A percentile compares a stretch with the other conserved stretches of the same genome.
These are phyloP conservation scores for Tuber umbilicatum DNA, from an alignment of 495 filamentous ascomycete genomes.

Conservation along the genomic window DNA sequence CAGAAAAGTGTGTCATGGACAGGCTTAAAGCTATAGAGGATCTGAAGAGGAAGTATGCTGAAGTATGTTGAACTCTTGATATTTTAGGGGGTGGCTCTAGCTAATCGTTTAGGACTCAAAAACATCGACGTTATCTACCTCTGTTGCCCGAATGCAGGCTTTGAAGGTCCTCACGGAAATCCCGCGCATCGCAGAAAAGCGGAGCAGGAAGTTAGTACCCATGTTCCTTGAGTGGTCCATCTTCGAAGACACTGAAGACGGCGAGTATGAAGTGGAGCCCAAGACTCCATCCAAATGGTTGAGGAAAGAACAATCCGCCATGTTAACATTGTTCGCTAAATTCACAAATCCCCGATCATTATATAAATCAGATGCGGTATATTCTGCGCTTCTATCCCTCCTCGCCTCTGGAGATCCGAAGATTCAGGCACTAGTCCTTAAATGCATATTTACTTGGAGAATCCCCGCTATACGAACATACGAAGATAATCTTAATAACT, in stretches of 20 bases:
- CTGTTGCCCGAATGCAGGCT: constrained; percentile 61
- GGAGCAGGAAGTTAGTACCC: constrained; percentile 75
- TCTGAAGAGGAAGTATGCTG: constrained; percentile 50
- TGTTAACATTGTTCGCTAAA: constrained; percentile 73
- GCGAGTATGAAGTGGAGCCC: constrained; percentile 46
- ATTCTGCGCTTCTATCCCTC: constrained; percentile 62
- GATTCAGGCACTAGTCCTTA: constrained; percentile 75
- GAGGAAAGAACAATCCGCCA: constrained; percentile 69
- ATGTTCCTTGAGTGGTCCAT: constrained; percentile 71
- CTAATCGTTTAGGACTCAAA: constrained; percentile 43
- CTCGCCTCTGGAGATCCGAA: constrained; percentile 82
- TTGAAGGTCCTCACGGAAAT: constrained; percentile 67
- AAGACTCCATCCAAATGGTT: constrained; percentile 47
- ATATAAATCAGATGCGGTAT: constrained; percentile 70
- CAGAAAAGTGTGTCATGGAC: constrained; percentile 44
- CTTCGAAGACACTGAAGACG: constrained; percentile 23
- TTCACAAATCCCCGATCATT: constrained; percentile 80
- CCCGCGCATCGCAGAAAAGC: constrained; percentile 73
- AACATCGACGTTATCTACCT: constrained; percentile 42
- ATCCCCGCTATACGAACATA: constrained; percentile 65
- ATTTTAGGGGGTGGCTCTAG: constrained; percentile 27
- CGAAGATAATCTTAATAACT: constrained; percentile 75
- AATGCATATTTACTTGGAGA: constrained; percentile 86
- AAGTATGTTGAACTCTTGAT: constrained; percentile 42
- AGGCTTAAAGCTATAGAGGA: constrained; percentile 45